These are phyloP conservation scores for Colletotrichum magnum DNA, from an alignment of 2,329 filamentous ascomycete genomes.

Conservation along the genomic window DNA sequence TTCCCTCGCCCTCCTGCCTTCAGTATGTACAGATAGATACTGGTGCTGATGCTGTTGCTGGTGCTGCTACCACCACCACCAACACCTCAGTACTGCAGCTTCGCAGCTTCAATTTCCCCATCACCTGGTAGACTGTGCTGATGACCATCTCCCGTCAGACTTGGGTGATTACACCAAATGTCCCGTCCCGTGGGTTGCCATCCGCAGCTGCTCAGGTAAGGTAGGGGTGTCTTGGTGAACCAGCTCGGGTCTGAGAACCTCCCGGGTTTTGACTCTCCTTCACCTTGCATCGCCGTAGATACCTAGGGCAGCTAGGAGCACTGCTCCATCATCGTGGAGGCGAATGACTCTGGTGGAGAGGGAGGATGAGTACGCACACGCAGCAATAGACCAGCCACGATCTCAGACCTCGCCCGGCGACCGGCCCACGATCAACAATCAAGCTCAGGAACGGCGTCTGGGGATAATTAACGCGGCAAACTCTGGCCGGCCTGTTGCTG, in stretches of 20 bases:
- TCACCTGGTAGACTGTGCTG: too few relatives aligned
- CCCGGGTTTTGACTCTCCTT: background rate
- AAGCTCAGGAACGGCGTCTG: slow-evolving; percentile 21
- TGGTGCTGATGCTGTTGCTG: background rate
- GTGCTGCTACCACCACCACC: too few relatives aligned
- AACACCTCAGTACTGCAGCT: too few relatives aligned
- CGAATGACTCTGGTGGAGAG: slow-evolving; percentile 18
- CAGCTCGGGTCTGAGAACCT: slow-evolving; percentile 6
- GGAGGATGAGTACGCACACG: slow-evolving; percentile 13
- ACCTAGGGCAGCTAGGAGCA: too few relatives aligned
- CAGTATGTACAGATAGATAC: background rate
- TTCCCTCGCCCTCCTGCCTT: background rate
- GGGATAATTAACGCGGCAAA: slow-evolving; percentile 24
- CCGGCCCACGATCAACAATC: background rate
- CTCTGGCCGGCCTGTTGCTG: slow-evolving; percentile 6
- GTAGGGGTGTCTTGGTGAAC: slow-evolving; percentile 23
- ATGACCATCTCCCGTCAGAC: too few relatives aligned
- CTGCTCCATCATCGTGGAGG: too few relatives aligned
- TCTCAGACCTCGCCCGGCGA: background rate
- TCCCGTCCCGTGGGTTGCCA: background rate
- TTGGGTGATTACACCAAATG: too few relatives aligned
- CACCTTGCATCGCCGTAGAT: slow-evolving; percentile 8
- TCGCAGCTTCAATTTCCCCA: too few relatives aligned
- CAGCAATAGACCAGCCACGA: slow-evolving; percentile 16
- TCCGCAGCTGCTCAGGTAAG: slow-evolving; percentile 6